phyloP scores from a whole-genome alignment of 2,329 filamentous ascomycete species.

The Ophiostoma pallidulum region DNA sequence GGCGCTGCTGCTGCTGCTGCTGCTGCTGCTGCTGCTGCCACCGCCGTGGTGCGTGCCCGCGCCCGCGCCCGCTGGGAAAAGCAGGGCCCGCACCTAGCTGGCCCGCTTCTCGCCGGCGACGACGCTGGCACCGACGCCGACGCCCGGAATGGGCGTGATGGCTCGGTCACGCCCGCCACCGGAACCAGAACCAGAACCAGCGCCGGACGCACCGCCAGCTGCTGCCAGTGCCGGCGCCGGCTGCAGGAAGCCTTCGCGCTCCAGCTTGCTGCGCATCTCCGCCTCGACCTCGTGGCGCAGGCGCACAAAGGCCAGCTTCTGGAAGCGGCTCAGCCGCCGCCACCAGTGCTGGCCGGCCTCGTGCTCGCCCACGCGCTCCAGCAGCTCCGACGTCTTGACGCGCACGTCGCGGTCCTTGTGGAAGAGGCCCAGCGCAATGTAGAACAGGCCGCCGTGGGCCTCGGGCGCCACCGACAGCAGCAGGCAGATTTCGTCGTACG shows the following conservation, averaged over 20 bases:
- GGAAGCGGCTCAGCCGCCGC: constrained; percentile 74
- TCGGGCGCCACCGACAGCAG: constrained; percentile 75
- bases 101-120: constrained; percentile 33
- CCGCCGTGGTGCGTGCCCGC: too few species aligned
- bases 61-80: neutral
- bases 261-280: constrained; percentile 38
- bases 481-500: constrained; percentile 78
- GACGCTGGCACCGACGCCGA: neutral
- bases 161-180: neutral
- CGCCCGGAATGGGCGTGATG: neutral
- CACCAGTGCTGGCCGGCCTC: constrained; percentile 92
- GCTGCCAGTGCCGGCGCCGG: constrained; percentile 19
- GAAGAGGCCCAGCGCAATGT: constrained; percentile 81
- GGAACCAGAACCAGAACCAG: too few species aligned
- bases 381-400: constrained; percentile 62
- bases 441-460: constrained; percentile 81
- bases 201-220: neutral
- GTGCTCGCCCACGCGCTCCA: constrained; percentile 76
- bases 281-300: constrained; percentile 58
- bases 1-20: neutral
- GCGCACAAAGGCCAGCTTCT: constrained; percentile 75
- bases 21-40: neutral
- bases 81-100: constrained; percentile 29
- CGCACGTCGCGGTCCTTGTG: constrained; percentile 79
- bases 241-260: constrained; percentile 33